Base-by-base conservation (phyloP, 2,329 filamentous ascomycete genomes). In the Talaromyces sp. region DNA sequence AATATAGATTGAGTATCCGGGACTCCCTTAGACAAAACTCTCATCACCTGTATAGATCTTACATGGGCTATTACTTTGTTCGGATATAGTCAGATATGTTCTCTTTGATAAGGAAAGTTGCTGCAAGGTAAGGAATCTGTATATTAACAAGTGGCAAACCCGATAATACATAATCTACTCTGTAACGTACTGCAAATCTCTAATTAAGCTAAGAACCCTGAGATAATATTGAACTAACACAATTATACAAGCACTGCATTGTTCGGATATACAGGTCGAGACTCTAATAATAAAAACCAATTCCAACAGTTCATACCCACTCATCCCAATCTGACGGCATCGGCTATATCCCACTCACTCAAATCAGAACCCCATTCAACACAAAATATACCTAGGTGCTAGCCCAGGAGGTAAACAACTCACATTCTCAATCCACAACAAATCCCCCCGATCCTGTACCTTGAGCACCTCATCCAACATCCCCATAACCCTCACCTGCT, bases 231-330 rank as follows among this genome's bases (percentile, higher is more conserved):
- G 10, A 22, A 17, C 17, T 22, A 11, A 45, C 43, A n/a, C 19
- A 19, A 45, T 45, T 8, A 19, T 22, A 45, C 40, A 22, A 19
- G 19, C 17, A 22, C 17, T 45, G 8, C 17, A 10, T 19, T n/a
- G 40, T 19, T 19, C 40, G 7, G n/a, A 45, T 19, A 45, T 8
- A 15, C n/a, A n/a, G n/a, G n/a, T n/a, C n/a, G 8, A 45, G 5
- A 38, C 7, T 38, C 36, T 17, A 5, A 19, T 45, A 45, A 45
- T 7, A n/a, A n/a, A n/a, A n/a, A n/a, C 43, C 77, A 79, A 22
- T 47, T 22, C n/a, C n/a, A n/a, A n/a, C n/a, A n/a, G n/a, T n/a
- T 27, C 45, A 49, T 49, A 17, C 19, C 19, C 45, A 15, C 22
- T 27, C 22, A 25, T 15, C 49, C 29, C 22, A 27, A 8, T 56